These are phyloP conservation scores for Tuber umbilicatum DNA, from an alignment of 495 filamentous ascomycete species.

Conservation along the genomic window DNA sequence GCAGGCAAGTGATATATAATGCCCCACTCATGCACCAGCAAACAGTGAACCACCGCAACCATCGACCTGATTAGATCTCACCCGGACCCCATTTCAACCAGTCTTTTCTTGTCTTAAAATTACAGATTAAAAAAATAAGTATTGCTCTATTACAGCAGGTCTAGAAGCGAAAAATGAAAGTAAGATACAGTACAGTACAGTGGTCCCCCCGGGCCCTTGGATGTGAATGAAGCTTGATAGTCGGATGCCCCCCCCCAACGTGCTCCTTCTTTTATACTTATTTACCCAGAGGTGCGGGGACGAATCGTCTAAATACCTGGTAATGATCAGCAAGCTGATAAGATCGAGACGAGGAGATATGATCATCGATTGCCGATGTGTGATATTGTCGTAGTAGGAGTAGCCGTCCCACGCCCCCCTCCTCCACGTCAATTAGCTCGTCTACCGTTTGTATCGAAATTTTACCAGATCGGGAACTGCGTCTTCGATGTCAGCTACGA, in stretches of 20 bases:
- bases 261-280: not conserved
- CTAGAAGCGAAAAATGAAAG: not conserved
- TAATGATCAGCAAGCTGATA: not conserved
- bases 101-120: not conserved
- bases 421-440: not conserved
- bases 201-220: not conserved
- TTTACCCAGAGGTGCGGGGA: not conserved
- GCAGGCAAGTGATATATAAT: not conserved
- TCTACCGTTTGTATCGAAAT: constrained; percentile 6
- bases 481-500: constrained; percentile 41
- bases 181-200: not conserved
- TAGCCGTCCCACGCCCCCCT: not conserved
- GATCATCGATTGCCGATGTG: not conserved
- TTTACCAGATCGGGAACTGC: constrained; percentile 16
- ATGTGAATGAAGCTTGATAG: not conserved
- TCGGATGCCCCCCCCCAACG: not conserved
- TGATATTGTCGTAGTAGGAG: not conserved
- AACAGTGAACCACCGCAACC: not conserved
- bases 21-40: not conserved
- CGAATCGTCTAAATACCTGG: not conserved
- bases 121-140: not conserved
- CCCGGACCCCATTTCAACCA: not conserved
- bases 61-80: not conserved
- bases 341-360: not conserved
- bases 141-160: not conserved